Percentiles rank a stretch among this genome's conserved stretches.
Conservation (phyloP, 164 flowering plant species). For the Chimonanthus salicifolius region DNA sequence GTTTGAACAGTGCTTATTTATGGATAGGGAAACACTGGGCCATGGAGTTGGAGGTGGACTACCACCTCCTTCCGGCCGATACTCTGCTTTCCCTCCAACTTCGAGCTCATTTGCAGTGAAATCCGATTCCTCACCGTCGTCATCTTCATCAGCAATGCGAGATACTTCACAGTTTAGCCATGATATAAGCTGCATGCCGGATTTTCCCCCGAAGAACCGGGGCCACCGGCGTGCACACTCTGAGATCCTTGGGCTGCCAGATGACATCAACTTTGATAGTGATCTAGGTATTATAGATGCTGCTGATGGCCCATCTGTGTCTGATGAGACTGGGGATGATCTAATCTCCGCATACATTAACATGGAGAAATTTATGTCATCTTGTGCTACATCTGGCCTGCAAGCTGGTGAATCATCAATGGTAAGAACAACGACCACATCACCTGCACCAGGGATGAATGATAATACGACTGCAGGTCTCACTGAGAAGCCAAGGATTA, state of each 20-base stretch:
- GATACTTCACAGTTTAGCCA: constrained; percentile 63
- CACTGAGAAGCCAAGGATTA: constrained; percentile 65
- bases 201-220: constrained; percentile 63
- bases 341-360: constrained; percentile 86
- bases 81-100: constrained; percentile 7
- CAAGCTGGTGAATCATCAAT: constrained; percentile 51
- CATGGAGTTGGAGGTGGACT: constrained; percentile 14
- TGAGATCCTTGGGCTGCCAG: constrained; percentile 90
- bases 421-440: constrained; percentile 9
- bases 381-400: constrained; percentile 55
- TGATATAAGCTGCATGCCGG: constrained; percentile 88
- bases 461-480: constrained; percentile 1
- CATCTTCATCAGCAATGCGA: constrained; percentile 15
- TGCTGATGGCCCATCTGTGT: constrained; percentile 72
- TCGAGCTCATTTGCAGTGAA: constrained; percentile 7
- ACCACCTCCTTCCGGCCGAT: constrained; percentile 22
- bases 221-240: constrained; percentile 98
- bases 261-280: constrained; percentile 88
- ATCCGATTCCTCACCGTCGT: constrained; percentile 15
- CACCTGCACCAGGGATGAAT: not conserved
- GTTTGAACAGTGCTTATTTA: constrained; percentile 1
- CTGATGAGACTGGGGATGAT: constrained; percentile 94
- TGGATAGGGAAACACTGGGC: constrained; percentile 24
- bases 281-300: constrained; percentile 90
- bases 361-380: constrained; percentile 76